These are phyloP conservation scores for Blastocystis sp. DNA, from an alignment of 352 stramenopile genomes.

Conservation along the genomic window DNA sequence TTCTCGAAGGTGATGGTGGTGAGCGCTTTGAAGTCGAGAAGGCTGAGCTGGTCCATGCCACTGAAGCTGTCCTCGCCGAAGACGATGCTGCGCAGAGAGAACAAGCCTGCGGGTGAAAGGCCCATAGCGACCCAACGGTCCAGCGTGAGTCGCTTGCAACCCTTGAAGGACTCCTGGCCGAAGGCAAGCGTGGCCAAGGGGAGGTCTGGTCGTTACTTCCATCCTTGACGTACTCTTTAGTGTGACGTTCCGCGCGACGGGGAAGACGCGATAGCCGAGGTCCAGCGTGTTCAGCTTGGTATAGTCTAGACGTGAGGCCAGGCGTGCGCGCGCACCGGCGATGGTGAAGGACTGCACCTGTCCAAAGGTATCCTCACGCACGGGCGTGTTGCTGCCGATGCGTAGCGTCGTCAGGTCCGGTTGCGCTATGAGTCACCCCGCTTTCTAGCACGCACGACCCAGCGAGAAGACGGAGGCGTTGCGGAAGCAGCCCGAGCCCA, in stretches of 20 bases:
- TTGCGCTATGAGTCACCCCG: background rate
- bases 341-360: background rate
- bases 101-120: background rate
- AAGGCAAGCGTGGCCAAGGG: background rate
- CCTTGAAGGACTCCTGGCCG: background rate
- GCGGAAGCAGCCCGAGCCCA: background rate
- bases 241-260: background rate
- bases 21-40: background rate
- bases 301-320: background rate
- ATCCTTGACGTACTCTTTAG: background rate
- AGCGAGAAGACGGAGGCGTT: background rate
- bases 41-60: background rate
- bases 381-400: background rate
- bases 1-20: background rate
- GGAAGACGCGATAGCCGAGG: background rate
- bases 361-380: background rate
- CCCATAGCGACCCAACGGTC: background rate
- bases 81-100: background rate
- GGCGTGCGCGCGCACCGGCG: background rate
- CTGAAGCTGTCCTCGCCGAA: background rate
- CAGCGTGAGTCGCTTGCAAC: background rate
- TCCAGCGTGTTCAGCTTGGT: background rate
- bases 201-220: background rate
- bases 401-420: background rate
- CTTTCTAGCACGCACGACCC: background rate